Evolutionary conservation across 208 protist genomes (phyloP), one percentile per base, ranked within the genome.

Genomic region (Trypanosoma boissoni): DNA sequence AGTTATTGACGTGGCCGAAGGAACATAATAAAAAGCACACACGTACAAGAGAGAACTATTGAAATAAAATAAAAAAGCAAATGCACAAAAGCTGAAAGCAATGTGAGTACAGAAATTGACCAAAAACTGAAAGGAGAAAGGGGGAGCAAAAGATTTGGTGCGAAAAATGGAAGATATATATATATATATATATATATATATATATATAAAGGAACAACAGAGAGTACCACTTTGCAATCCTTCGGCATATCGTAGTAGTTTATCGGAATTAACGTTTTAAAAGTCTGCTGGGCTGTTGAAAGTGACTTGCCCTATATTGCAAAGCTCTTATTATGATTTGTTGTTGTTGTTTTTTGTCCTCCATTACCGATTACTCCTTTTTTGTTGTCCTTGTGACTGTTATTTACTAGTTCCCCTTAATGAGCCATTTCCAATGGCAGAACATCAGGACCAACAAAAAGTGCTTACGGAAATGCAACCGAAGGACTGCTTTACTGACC

Each of bases 361-460:
- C 28, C 16, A 37, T n/a, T 62, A 18, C 64, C 23, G 16, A 27
- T 31, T 61, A 29, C 9, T 52, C 53, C 62, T 46, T 56, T 53
- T 55, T 45, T 45, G 32, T 64, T 57, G 43, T 18, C 53, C 26
- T 12, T 28, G n/a, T 45, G 8, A 9, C 31, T 44, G 16, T 1
- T 50, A 12, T 10, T 12, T 46, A 48, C 28, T 5, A 58, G 28
- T 37, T 44, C 26, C 5, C 16, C 58, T 61, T 61, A 43, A 46
- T 39, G 45, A 46, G 54, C n/a, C n/a, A n/a, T n/a, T n/a, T n/a
- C n/a, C n/a, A n/a, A n/a, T n/a, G n/a, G n/a, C n/a, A n/a, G n/a
- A n/a, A n/a, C n/a, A n/a, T n/a, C n/a, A n/a, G n/a, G n/a, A n/a
- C n/a, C n/a, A n/a, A n/a, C n/a, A n/a, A n/a, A n/a, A n/a, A n/a